Evolutionary conservation across 495 filamentous ascomycete species (phyloP).

Genomic region (Aspergillus egyptiacus): DNA sequence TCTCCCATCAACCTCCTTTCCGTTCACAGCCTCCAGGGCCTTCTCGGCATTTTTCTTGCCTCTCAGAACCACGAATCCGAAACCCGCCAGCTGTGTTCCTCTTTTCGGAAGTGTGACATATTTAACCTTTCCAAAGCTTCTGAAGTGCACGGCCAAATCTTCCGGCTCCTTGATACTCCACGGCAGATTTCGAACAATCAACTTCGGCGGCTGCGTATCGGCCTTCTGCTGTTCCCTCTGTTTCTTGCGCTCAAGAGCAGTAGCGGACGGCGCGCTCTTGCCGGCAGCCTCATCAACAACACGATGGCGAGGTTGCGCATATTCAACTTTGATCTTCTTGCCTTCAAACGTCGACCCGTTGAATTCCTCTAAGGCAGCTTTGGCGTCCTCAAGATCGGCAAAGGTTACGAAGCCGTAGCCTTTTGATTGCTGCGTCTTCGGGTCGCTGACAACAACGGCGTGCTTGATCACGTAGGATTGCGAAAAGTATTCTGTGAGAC

Average conservation of each 20-base stretch:
- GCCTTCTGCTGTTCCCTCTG: conserved; percentile 51
- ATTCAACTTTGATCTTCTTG: conserved; percentile 74
- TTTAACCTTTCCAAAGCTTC: conserved; percentile 85
- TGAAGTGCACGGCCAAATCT: conserved; percentile 69
- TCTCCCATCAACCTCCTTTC: conserved; percentile 81
- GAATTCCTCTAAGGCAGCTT: conserved; percentile 69
- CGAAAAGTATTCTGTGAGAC: conserved; percentile 81
- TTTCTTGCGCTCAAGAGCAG: conserved; percentile 48
- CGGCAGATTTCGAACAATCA: conserved; percentile 93
- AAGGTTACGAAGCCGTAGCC: conserved; percentile 98
- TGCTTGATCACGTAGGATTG: conserved; percentile 92
- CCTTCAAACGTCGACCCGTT: conserved; percentile 68
- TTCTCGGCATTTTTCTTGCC: conserved; percentile 89
- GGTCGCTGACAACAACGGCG: conserved; percentile 78
- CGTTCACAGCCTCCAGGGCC: conserved; percentile 78
- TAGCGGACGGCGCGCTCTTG: conserved; percentile 43
- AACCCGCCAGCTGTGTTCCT: conserved; percentile 69
- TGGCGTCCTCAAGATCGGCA: conserved; percentile 84
- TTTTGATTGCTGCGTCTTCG: conserved; percentile 72
- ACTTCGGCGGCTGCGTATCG: conserved; percentile 60
- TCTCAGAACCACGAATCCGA: conserved; percentile 86
- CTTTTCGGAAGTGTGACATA: conserved; percentile 71
- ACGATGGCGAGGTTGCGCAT: conserved; percentile 80
- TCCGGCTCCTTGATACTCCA: conserved; percentile 90
- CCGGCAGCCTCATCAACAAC: conserved; percentile 48